Evolutionary conservation across 768 basidiomycete species (phyloP), one percentile per base, ranked within the genome.

Genomic region (Tulasnella calospora): DNA sequence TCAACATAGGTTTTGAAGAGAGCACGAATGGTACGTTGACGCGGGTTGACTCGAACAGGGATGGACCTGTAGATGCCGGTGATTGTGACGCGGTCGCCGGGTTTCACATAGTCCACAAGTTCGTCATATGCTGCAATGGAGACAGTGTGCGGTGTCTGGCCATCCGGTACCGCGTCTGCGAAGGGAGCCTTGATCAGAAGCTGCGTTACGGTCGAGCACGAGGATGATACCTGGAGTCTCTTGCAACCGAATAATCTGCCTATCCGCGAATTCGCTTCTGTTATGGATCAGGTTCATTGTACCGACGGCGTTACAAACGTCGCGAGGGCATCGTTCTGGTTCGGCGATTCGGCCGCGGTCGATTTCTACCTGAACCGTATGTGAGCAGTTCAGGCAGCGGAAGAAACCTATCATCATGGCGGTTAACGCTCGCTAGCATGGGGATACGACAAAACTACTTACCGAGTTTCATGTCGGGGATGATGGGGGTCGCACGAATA

Each of bases 1-100:
- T 99, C 98, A 72, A 99, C 85, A 85, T 94, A 99, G 2, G 97
- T 99, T 87, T 97, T 97, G 90, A 99, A 99, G 57, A 99, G 87
- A 81, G 94, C 94, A 85, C 97, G 98, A 85, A 99, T 89, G 27
- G 92, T 92, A 76, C 97, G 87, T 83, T 96, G 94, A 13, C 94
- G 89, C 8, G 96, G 94, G 83, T 98, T 98, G 73, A 96, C 92
- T 41, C 98, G 89, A n/a, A 98, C 96, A 0, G 96, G 95, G 10
- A 98, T 91, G 80, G 95, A 95, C 77, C 98, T 88, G 88, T 95
- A 99, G 81, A 99, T 96, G 67, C 97, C 98, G 17, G 93, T 94
- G 57, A 99, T 91, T 74, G 92, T 85, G 41, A 99, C 87, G 15
- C 98, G 88, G 84, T 99, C 98, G 82, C 98, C 98, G 0, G 98